These are phyloP conservation scores for Podosphaera aphanis DNA, from an alignment of 2,329 filamentous ascomycete species.

Conservation along the genomic window DNA sequence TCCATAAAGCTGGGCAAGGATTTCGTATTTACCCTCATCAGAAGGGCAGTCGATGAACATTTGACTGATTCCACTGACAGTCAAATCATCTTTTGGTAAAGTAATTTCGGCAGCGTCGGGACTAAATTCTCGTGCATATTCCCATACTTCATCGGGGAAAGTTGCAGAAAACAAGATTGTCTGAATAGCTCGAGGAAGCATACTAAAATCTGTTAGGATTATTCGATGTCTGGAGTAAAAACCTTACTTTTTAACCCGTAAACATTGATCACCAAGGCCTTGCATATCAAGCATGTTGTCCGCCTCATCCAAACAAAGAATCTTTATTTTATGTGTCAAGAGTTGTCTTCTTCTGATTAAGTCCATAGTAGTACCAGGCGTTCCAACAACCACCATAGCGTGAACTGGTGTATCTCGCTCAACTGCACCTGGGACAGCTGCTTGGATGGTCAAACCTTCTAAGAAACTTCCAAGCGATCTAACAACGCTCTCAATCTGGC, in stretches of 20 bases:
- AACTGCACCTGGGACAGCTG: constrained; percentile 60
- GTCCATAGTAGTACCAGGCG: constrained; percentile 80
- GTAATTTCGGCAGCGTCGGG: constrained; percentile 71
- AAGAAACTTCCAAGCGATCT: constrained; percentile 67
- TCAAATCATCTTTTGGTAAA: constrained; percentile 72
- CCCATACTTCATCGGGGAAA: constrained; percentile 70
- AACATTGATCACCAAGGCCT: constrained; percentile 83
- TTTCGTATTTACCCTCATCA: constrained; percentile 65
- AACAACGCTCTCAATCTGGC: constrained; percentile 78
- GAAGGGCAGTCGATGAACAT: constrained; percentile 85
- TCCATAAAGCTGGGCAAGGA: constrained; percentile 80
- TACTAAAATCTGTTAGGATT: constrained; percentile 21
- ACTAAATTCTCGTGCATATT: constrained; percentile 65
- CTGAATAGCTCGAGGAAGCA: constrained; percentile 55
- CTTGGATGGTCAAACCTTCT: constrained; percentile 47
- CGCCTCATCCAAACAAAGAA: constrained; percentile 85
- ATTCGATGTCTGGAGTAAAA: not conserved
- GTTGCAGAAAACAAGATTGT: constrained; percentile 91
- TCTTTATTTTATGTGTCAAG: constrained; percentile 45
- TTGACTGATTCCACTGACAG: constrained; percentile 90
- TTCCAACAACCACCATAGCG: constrained; percentile 70
- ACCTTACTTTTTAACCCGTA: constrained; percentile 64
- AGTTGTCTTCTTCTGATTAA: constrained; percentile 57
- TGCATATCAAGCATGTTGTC: constrained; percentile 98
- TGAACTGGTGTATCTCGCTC: constrained; percentile 45